Conservation (phyloP, 1,139 yeast genomes). For the Debaryomycetaceae sp. region DNA sequence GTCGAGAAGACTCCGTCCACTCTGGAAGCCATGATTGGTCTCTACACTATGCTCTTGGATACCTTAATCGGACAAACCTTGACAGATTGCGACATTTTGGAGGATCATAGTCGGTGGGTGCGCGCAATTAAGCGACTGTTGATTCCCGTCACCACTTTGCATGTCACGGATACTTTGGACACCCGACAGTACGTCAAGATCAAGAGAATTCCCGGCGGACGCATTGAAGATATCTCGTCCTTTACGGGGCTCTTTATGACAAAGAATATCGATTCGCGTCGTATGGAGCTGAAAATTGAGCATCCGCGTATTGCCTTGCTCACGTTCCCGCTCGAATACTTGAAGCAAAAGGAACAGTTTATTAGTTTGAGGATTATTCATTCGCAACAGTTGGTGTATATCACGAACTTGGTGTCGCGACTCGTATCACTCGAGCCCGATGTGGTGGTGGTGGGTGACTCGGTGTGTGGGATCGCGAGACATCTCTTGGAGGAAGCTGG, state of each 20-base stretch:
- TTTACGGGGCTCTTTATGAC: constrained; percentile 81
- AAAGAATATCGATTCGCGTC: constrained; percentile 69
- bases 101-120: constrained; percentile 33
- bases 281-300: constrained; percentile 55
- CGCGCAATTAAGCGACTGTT: constrained; percentile 15
- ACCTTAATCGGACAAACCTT: constrained; percentile 54
- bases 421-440: constrained; percentile 71
- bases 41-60: constrained; percentile 4
- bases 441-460: constrained; percentile 67
- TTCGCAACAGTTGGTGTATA: constrained; percentile 81
- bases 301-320: constrained; percentile 73
- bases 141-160: constrained; percentile 16
- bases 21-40: not conserved
- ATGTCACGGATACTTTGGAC: constrained; percentile 64
- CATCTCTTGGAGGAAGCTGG: constrained; percentile 62
- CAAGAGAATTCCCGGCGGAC: constrained; percentile 74
- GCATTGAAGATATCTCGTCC: constrained; percentile 45
- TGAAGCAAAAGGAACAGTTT: constrained; percentile 60
- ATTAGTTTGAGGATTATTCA: constrained; percentile 75
- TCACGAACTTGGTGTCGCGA: constrained; percentile 72
- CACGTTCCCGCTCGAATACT: constrained; percentile 84
- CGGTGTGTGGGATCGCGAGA: constrained; percentile 77
- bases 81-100: constrained; percentile 38
- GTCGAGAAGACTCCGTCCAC: not conserved
- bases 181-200: constrained; percentile 80